phyloP scores from a whole-genome alignment of 2,329 filamentous ascomycete genomes.

The Cladosporium sp. region DNA sequence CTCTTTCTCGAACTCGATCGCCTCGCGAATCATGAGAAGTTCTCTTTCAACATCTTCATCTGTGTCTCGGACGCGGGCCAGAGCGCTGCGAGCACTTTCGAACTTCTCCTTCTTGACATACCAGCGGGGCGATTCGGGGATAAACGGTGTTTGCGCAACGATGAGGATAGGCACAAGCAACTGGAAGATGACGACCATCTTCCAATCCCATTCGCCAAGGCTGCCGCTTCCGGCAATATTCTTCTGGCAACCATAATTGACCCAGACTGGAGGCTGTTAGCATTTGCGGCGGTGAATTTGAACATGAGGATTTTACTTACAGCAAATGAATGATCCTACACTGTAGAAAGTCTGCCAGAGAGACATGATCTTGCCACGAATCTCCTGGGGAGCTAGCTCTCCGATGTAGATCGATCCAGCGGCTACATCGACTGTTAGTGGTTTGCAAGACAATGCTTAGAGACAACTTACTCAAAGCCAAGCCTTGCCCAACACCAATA shows the following conservation, averaged over 20 bases:
- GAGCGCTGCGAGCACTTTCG: slow-evolving; percentile 56
- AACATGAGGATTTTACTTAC: neutral
- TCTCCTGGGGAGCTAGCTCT: slow-evolving; percentile 60
- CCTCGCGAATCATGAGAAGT: slow-evolving; percentile 60
- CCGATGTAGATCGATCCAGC: slow-evolving; percentile 68
- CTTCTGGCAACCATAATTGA: slow-evolving; percentile 60
- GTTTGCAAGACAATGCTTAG: neutral
- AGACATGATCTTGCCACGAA: slow-evolving; percentile 64
- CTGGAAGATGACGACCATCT: slow-evolving; percentile 69
- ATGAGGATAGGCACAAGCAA: slow-evolving; percentile 63
- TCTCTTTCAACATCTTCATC: slow-evolving; percentile 66
- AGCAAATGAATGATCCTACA: slow-evolving; percentile 58
- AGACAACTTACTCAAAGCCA: slow-evolving; percentile 53
- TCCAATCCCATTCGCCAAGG: slow-evolving; percentile 68
- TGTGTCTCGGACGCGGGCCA: slow-evolving; percentile 59
- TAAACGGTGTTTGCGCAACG: slow-evolving; percentile 58
- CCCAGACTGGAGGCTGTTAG: slow-evolving; percentile 51
- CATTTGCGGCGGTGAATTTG: neutral
- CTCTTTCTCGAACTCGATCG: slow-evolving; percentile 68
- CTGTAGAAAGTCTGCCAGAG: slow-evolving; percentile 68
- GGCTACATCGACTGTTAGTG: neutral
- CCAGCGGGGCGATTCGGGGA: slow-evolving; percentile 67
- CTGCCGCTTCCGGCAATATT: slow-evolving; percentile 38
- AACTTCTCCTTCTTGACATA: slow-evolving; percentile 59
- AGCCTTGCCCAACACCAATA: slow-evolving; percentile 66